These are phyloP conservation scores for Trichoderma asperelloides DNA, from an alignment of 495 filamentous ascomycete genomes.

Conservation along the genomic window DNA sequence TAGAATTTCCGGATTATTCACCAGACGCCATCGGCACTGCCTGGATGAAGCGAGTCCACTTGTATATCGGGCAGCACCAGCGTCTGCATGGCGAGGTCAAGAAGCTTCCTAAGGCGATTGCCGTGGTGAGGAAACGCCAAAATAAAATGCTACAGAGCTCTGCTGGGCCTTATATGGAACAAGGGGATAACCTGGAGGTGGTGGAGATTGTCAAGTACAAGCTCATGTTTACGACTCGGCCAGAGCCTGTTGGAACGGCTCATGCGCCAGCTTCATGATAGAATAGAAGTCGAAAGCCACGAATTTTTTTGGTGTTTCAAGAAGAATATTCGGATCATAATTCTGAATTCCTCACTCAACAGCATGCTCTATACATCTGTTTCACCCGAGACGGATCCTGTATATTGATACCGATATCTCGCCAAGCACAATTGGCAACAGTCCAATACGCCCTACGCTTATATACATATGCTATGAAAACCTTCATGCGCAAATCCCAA, in stretches of 20 bases:
- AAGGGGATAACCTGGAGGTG: constrained; percentile 44
- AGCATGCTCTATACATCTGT: neutral
- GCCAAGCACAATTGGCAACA: too few species aligned
- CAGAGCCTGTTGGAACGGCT: constrained; percentile 65
- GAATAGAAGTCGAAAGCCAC: too few species aligned
- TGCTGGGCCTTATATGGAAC: constrained; percentile 14
- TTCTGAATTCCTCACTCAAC: neutral
- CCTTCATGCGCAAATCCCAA: too few species aligned
- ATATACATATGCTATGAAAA: too few species aligned
- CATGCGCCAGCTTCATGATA: constrained; percentile 3
- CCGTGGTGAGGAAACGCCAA: constrained; percentile 54
- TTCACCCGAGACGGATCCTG: neutral
- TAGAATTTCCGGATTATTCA: constrained; percentile 70
- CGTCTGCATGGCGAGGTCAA: constrained; percentile 84
- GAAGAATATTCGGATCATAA: too few species aligned
- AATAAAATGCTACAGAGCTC: constrained; percentile 17
- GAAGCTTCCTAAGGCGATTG: constrained; percentile 69
- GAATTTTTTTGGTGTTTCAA: too few species aligned
- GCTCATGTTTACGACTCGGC: constrained; percentile 74
- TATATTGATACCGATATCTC: too few species aligned
- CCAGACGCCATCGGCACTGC: constrained; percentile 41
- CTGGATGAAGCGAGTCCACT: constrained; percentile 84
- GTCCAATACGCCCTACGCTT: too few species aligned
- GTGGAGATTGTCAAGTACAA: constrained; percentile 86
- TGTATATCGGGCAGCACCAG: constrained; percentile 86